Percentiles rank a stretch among this genome's conserved stretches.
Evolutionary conservation across 345 rosid genomes (phyloP).

Genomic region (Firmiana major): DNA sequence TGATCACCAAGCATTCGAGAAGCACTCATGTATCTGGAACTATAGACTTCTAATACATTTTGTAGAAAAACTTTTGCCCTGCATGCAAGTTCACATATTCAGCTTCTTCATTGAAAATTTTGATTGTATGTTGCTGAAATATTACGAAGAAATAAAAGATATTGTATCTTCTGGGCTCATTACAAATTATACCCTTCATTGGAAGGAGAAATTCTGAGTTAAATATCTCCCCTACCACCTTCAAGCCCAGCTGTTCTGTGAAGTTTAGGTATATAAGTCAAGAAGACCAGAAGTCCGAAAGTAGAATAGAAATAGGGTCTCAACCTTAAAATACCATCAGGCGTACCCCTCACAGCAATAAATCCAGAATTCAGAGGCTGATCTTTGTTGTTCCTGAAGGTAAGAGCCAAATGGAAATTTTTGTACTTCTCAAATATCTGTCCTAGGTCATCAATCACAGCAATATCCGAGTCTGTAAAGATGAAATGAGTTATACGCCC

Average conservation of each 20-base stretch:
- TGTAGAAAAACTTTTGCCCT: conserved; percentile 78
- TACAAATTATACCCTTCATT: neutral
- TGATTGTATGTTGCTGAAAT: neutral
- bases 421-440: conserved; percentile 51
- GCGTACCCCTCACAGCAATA: conserved; percentile 89
- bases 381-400: conserved; percentile 89
- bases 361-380: conserved; percentile 95
- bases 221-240: neutral
- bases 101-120: neutral
- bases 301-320: neutral
- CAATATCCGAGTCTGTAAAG: conserved; percentile 87
- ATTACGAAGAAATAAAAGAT: neutral
- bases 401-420: conserved; percentile 75
- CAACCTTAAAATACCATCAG: conserved; percentile 70
- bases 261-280: neutral
- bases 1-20: conserved; percentile 97
- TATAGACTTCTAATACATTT: conserved; percentile 61
- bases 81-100: conserved; percentile 15
- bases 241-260: neutral
- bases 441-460: conserved; percentile 67
- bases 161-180: neutral
- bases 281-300: neutral
- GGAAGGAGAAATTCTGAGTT: neutral
- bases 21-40: conserved; percentile 65
- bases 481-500: conserved; percentile 54